Evolutionary conservation across 1,139 yeast genomes (phyloP).

Genomic region (Saccharomyces hybrid): DNA sequence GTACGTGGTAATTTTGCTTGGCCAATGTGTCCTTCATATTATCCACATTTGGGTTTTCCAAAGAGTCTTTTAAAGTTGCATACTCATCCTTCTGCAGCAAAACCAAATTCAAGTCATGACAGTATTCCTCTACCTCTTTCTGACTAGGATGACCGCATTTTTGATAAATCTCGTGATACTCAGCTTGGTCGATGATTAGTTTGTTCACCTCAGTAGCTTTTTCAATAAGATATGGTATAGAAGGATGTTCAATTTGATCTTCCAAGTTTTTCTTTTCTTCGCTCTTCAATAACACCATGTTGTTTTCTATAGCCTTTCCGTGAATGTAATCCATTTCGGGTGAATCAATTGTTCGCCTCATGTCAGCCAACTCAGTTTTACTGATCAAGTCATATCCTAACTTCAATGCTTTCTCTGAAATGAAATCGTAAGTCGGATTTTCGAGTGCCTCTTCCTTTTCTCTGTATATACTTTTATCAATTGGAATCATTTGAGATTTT

Average conservation of each 20-base stretch:
- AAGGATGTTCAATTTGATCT: slow-evolving; percentile 4
- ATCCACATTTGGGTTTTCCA: slow-evolving; percentile 15
- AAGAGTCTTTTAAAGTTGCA: slow-evolving; percentile 3
- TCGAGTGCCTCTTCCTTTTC: slow-evolving; percentile 15
- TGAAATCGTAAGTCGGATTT: slow-evolving; percentile 13
- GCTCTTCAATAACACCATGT: neutral
- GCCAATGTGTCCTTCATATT: slow-evolving; percentile 22
- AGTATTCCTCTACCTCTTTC: neutral
- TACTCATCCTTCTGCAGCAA: slow-evolving; percentile 5
- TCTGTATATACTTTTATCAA: slow-evolving; percentile 3
- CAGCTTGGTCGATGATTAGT: slow-evolving; percentile 3
- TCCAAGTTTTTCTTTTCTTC: neutral
- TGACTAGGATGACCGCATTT: neutral
- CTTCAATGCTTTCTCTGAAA: slow-evolving; percentile 1
- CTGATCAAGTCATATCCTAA: slow-evolving; percentile 1
- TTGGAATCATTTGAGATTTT: slow-evolving; percentile 9
- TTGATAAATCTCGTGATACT: neutral
- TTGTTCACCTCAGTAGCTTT: slow-evolving; percentile 14
- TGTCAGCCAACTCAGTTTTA: neutral
- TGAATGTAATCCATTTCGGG: neutral
- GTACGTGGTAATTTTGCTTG: slow-evolving; percentile 19
- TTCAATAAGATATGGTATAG: slow-evolving; percentile 19
- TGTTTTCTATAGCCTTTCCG: neutral
- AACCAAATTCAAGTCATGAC: neutral
- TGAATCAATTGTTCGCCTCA: neutral